phyloP scores from a whole-genome alignment of 148 eudicot species.

The Rhododendron ferrugineum region DNA sequence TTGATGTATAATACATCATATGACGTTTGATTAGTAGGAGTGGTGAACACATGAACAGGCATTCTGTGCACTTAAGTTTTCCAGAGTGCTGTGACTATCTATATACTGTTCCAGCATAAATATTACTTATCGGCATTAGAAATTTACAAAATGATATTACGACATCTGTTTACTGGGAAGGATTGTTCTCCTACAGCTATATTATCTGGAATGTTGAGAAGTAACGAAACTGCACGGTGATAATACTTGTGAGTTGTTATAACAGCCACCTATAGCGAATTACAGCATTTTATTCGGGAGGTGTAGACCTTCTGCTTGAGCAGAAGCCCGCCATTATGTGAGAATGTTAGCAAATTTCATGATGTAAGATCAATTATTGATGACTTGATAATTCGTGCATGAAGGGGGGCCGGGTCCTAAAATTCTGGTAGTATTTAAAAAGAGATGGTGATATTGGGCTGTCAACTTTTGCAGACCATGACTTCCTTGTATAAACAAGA shows the following conservation, averaged over 20 bases:
- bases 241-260: not conserved
- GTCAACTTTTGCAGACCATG: not conserved
- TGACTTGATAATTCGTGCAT: not conserved
- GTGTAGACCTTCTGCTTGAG: not conserved
- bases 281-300: not conserved
- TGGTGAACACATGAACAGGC: not conserved
- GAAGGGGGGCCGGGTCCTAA: not conserved
- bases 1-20: not conserved
- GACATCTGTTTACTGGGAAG: not conserved
- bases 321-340: not conserved
- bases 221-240: not conserved
- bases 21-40: not conserved
- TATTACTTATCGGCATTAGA: not conserved
- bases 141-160: not conserved
- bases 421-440: not conserved
- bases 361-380: not conserved
- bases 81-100: not conserved
- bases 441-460: not conserved
- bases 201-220: not conserved
- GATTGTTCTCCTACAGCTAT: not conserved
- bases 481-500: not conserved
- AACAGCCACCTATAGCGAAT: not conserved
- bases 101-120: not conserved
- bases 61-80: not conserved
- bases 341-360: not conserved